Base-by-base conservation (phyloP, 768 basidiomycete genomes). In the Suillus tomentosus region DNA sequence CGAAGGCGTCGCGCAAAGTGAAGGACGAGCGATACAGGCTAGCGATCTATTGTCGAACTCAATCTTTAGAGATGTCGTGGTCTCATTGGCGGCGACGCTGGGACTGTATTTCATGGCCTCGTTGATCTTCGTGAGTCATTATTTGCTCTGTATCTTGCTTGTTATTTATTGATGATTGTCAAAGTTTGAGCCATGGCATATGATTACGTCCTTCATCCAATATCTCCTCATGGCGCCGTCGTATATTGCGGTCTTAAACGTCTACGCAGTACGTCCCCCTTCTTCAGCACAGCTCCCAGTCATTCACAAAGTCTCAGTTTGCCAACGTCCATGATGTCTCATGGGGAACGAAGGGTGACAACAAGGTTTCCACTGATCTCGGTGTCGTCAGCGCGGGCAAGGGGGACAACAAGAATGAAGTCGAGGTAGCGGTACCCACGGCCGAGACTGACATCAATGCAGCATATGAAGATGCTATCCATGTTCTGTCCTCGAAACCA, bases 151-250 rank as follows among this genome's bases (percentile, higher is more conserved):
- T 56, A 19, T 54, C 24, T 58, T 61, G 27, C 61, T 51, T 8
- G 17, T 19, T 7, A 24, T 57, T 24, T 53, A 42, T 56, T 54
- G 11, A 43, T 37, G n/a, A 15, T 61, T 60, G 8, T 71, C 43
- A 55, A 72, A 96, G 88, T 88, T 97, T 69, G 95, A 99, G 69
- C 96, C 96, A 2, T 97, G 95, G 94, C 97, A 99, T 74, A 92
- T 99, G 94, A 82, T 99, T 71, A 98, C 97, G 0, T 94, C 91
- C 6, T 96, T 99, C 78, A 34, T 95, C n/a, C 96, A 95, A 74
- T 96, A 96, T 72, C 75, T 92, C 27, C 83, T 97, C 65, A 87
- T 98, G 82, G 92, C 95, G 0, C 96, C 96, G 3, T 94, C 94
- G 0, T 98, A 96, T 70, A 96, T 96, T 72, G 86, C 90, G 62